Base-by-base conservation (phyloP, 2,329 filamentous ascomycete species). In the Alternaria viburni region DNA sequence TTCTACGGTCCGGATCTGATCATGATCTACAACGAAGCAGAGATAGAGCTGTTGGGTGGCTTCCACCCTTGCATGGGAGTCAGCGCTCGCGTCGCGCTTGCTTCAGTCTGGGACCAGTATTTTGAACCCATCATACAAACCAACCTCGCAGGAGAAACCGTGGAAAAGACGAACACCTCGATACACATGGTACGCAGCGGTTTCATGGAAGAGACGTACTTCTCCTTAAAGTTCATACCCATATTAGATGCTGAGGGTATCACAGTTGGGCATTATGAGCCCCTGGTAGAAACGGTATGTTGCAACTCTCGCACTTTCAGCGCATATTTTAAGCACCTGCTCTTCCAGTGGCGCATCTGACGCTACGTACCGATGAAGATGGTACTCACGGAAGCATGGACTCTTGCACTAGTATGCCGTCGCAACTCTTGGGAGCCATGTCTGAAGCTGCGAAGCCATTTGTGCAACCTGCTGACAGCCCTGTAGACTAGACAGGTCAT, bases 161-260 rank as follows among this genome's bases (percentile, higher is more conserved):
- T 76, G 1, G 66, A 67, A 32, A 66, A 74, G 73, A 87, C 92
- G 60, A 91, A 95, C 69, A 89, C 93, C 62, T 86, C 87, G 49
- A 83, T 94, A 1, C 92, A 93, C 70, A 84, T 95, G 25, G 81
- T 85, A 17, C 87, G 91, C 9, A 86, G 89, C 64, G 87, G 88
- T 1, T 91, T 86, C 64, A 78, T 92, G 6, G 91, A 96, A 77
- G 92, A 95, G 73, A 88, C 90, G 0, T 94, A 91, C 73, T 94
- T 93, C 75, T 91, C 89, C 13, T 93, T 91, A 88, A 90, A 89
- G 2, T 88, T 94, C 30, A 88, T 93, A 25, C 92, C 92, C 0
- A 82, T 94, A 46, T 85, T 93, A 3, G 91, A 91, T 4, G 83
- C 84, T 15, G 88, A 91, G 59, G 92, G 92, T 1, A 85, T 86